These are phyloP conservation scores for Musa schizocarpa DNA, from an alignment of 176 grass and related monocot genomes.

Conservation along the genomic window DNA sequence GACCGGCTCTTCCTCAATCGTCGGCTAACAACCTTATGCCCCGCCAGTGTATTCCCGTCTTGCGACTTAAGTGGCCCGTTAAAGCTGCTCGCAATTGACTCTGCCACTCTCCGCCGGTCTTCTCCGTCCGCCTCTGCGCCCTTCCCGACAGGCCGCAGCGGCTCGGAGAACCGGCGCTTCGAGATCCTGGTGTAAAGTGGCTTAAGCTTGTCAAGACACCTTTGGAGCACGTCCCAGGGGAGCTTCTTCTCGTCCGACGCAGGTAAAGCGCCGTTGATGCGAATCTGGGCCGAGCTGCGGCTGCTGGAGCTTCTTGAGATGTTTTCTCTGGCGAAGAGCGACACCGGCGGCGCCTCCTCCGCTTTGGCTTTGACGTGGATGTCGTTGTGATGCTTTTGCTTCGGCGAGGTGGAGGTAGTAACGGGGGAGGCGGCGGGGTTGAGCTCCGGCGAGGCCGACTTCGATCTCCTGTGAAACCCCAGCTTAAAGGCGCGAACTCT, in stretches of 20 bases:
- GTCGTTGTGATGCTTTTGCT: not conserved
- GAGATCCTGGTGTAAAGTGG: not conserved
- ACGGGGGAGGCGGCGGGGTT: not conserved
- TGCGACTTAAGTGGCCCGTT: slow-evolving; percentile 3
- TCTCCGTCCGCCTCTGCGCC: not conserved
- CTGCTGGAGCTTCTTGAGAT: slow-evolving; percentile 2
- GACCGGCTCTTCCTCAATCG: slow-evolving; percentile 76
- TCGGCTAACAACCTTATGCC: slow-evolving; percentile 66
- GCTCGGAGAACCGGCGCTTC: not conserved
- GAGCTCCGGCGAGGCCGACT: not conserved
- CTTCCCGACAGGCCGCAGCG: not conserved
- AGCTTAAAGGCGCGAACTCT: not conserved
- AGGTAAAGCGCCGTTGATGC: not conserved
- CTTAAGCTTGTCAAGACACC: not conserved
- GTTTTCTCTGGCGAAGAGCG: not conserved
- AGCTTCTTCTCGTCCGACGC: not conserved
- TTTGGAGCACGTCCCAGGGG: not conserved
- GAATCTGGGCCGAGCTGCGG: not conserved
- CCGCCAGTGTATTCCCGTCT: slow-evolving; percentile 51
- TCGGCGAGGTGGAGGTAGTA: not conserved
- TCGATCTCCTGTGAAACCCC: not conserved
- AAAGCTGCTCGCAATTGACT: not conserved
- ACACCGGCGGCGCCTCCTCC: slow-evolving; percentile 13
- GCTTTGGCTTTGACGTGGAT: not conserved
- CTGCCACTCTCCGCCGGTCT: not conserved